Percentiles rank a stretch among this genome's conserved stretches.
Evolutionary conservation across 2,329 filamentous ascomycete species (phyloP).

Genomic region (Fusarium guadeloupense): DNA sequence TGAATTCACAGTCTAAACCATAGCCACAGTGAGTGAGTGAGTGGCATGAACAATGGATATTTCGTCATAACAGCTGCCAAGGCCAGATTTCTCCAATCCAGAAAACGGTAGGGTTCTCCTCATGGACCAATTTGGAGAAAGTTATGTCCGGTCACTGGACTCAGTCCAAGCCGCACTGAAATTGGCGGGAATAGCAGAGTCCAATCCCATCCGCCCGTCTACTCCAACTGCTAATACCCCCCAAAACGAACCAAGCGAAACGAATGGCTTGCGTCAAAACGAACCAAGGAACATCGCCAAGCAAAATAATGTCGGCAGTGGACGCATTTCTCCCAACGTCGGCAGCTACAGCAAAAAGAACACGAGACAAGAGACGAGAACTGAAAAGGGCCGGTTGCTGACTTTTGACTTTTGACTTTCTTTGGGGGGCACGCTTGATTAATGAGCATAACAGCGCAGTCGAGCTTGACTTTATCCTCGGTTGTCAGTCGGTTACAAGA

Average conservation of each 20-base stretch:
- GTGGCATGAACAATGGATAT: background rate
- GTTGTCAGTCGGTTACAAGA: conserved; percentile 36
- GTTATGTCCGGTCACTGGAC: background rate
- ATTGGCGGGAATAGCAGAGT: too few relatives aligned
- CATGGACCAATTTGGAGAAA: conserved; percentile 36
- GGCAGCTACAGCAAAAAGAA: background rate
- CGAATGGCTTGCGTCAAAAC: background rate
- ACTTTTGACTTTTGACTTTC: background rate
- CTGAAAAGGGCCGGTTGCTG: conserved; percentile 15
- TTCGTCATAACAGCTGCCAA: conserved; percentile 25
- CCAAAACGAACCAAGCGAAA: too few relatives aligned
- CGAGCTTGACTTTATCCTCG: conserved; percentile 36
- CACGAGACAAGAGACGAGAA: conserved; percentile 1
- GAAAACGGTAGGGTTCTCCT: conserved; percentile 27
- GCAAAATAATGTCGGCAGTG: conserved; percentile 21
- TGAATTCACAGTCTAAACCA: background rate
- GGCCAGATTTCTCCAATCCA: conserved; percentile 30
- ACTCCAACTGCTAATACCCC: background rate
- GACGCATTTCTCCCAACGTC: background rate
- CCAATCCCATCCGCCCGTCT: too few relatives aligned
- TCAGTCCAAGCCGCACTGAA: too few relatives aligned
- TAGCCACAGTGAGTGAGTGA: background rate
- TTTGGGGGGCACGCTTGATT: conserved; percentile 4
- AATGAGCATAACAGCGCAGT: conserved; percentile 20
- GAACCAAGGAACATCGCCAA: background rate